Evolutionary conservation across 805 yeast species (phyloP).

Genomic region (Nakazawaea pomicola): DNA sequence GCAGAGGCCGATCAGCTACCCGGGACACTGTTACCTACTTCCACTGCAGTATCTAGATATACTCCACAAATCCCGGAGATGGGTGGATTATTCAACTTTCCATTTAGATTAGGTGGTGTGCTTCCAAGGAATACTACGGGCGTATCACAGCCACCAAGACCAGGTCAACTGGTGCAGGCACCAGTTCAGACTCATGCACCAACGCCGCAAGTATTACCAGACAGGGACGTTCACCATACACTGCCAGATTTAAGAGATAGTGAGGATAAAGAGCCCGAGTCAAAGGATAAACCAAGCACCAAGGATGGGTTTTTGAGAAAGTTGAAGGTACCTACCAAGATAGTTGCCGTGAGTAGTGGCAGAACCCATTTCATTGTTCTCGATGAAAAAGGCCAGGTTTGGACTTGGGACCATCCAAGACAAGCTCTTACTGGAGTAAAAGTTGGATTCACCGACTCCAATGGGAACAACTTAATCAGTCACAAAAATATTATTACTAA

Average conservation of each 20-base stretch:
- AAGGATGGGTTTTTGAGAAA: constrained; percentile 11
- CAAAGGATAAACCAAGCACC: constrained; percentile 19
- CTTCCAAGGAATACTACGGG: neutral
- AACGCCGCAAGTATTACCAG: too few relatives aligned
- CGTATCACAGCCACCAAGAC: constrained; percentile 7
- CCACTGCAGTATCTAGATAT: neutral
- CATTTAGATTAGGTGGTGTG: constrained; percentile 1
- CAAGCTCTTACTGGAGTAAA: constrained; percentile 36
- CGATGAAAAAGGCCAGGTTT: constrained; percentile 42
- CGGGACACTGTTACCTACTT: neutral
- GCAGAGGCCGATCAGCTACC: constrained; percentile 25
- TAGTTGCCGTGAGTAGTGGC: constrained; percentile 52
- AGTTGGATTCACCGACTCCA: constrained; percentile 31
- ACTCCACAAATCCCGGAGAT: neutral
- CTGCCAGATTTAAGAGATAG: constrained; percentile 13
- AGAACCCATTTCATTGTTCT: constrained; percentile 60
- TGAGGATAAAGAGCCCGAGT: constrained; percentile 8
- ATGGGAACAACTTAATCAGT: constrained; percentile 6
- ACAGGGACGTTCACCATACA: neutral
- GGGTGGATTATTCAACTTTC: neutral
- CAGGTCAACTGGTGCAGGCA: constrained; percentile 1
- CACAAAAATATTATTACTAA: constrained; percentile 31
- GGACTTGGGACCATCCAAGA: constrained; percentile 55
- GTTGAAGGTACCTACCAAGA: constrained; percentile 1
- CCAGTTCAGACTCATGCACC: neutral